Evolutionary conservation across 1,284 basidiomycete species (phyloP).

Genomic region (Coniferiporia sulphurascens): DNA sequence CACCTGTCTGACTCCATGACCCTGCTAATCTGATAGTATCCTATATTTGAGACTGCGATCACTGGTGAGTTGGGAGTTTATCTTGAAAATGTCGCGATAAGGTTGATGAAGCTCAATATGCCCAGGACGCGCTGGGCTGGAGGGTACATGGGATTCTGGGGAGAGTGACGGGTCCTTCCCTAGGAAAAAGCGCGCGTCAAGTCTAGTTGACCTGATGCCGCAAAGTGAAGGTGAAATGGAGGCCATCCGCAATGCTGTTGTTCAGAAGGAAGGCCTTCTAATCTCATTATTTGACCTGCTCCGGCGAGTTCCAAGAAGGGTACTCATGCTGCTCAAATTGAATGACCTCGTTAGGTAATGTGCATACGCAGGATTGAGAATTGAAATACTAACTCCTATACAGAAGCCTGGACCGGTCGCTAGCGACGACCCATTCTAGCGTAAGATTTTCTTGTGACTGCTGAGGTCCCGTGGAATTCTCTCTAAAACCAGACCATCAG

Average conservation of each 20-base stretch:
- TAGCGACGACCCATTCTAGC: constrained; percentile 72
- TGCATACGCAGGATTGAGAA: background rate
- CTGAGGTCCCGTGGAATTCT: too few relatives aligned
- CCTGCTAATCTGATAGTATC: constrained; percentile 48
- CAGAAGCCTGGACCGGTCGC: constrained; percentile 66
- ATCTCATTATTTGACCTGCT: constrained; percentile 82
- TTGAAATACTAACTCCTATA: background rate
- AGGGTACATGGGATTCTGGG: constrained; percentile 49
- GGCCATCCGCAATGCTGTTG: constrained; percentile 74
- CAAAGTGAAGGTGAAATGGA: constrained; percentile 72
- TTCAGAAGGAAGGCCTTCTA: constrained; percentile 76
- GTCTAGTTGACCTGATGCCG: constrained; percentile 69
- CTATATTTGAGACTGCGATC: constrained; percentile 85
- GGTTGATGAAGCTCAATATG: background rate
- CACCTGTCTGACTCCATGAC: background rate
- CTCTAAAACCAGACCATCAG: constrained; percentile 28
- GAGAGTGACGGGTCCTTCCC: constrained; percentile 29
- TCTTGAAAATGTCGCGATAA: too few relatives aligned
- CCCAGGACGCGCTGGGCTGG: constrained; percentile 54
- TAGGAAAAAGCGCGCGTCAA: constrained; percentile 54
- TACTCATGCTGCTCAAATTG: constrained; percentile 85
- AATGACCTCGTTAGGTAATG: constrained; percentile 76
- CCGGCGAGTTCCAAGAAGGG: constrained; percentile 73
- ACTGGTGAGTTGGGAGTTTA: constrained; percentile 45
- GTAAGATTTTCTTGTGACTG: constrained; percentile 32